Conservation (phyloP, 2,329 filamentous ascomycete species). For the Xylariaceae sp. region DNA sequence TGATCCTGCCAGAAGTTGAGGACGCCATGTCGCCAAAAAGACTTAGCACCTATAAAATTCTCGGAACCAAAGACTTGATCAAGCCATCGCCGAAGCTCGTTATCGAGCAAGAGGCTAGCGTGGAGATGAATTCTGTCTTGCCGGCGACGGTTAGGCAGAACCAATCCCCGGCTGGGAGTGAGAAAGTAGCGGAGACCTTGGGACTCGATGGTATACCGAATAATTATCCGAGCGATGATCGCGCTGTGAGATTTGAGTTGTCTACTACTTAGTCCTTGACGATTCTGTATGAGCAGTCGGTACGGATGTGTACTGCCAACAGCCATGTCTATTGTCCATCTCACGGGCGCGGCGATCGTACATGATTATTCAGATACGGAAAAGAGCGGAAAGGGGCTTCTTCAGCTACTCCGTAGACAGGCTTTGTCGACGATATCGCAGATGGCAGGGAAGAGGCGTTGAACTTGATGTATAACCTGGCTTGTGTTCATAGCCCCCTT, state of each 20-base stretch:
- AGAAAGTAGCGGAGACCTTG: neutral
- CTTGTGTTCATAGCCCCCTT: neutral
- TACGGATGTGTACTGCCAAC: neutral
- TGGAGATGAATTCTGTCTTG: neutral
- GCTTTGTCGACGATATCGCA: conserved; percentile 1
- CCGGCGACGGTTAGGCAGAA: neutral
- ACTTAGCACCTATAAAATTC: conserved; percentile 12
- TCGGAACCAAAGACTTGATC: conserved; percentile 19
- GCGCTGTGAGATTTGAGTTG: conserved; percentile 9
- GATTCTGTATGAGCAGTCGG: neutral
- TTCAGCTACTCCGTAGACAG: neutral
- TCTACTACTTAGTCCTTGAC: neutral
- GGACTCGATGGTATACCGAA: neutral
- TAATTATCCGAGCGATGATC: neutral
- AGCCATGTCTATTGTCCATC: neutral
- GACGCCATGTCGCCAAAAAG: conserved; percentile 17
- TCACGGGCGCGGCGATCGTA: neutral
- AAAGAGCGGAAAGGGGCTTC: neutral
- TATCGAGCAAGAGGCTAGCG: conserved; percentile 10
- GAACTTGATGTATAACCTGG: neutral
- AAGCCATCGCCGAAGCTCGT: conserved; percentile 21
- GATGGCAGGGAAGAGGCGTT: conserved; percentile 4
- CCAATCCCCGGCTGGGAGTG: neutral
- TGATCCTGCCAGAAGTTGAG: conserved; percentile 15
- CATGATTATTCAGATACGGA: neutral